phyloP scores from a whole-genome alignment of 129 eudicot species.

The Ambrosia artemisiifolia region DNA sequence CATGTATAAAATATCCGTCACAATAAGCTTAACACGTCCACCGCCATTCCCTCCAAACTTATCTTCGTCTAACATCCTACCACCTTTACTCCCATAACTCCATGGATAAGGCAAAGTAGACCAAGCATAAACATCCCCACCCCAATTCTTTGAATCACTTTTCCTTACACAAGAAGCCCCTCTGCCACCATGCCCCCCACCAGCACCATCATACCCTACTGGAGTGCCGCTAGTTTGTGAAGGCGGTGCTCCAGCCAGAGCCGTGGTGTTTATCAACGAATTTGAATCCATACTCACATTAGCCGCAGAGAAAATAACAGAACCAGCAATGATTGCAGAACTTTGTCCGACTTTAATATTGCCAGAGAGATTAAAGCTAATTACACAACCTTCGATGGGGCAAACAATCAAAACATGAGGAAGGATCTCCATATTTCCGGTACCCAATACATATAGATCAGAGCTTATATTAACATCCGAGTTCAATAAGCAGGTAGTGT shows the following conservation, averaged over 20 bases:
- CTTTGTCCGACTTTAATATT: conserved; percentile 61
- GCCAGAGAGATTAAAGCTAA: conserved; percentile 79
- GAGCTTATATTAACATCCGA: conserved; percentile 37
- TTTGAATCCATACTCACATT: conserved; percentile 58
- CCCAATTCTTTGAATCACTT: conserved; percentile 57
- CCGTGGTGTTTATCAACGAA: conserved; percentile 65
- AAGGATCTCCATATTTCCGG: conserved; percentile 82
- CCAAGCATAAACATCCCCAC: conserved; percentile 96
- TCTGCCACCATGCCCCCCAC: conserved; percentile 97
- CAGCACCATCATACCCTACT: conserved; percentile 83
- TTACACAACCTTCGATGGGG: conserved; percentile 62
- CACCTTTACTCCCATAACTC: conserved; percentile 93
- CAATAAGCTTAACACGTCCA: conserved; percentile 68
- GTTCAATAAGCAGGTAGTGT: conserved; percentile 71
- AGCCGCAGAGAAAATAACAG: conserved; percentile 57
- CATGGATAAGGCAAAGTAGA: conserved; percentile 71
- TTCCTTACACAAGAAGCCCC: conserved; percentile 82
- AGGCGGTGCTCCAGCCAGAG: conserved; percentile 82
- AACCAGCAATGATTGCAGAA: conserved; percentile 68
- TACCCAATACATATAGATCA: conserved; percentile 51
- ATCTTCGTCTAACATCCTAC: conserved; percentile 59
- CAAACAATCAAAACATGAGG: conserved; percentile 64
- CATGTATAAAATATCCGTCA: conserved; percentile 47
- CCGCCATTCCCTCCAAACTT: conserved; percentile 82
- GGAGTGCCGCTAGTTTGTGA: conserved; percentile 95